Evolutionary conservation across 495 filamentous ascomycete species (phyloP).

Genomic region (Penicillium soppii): DNA sequence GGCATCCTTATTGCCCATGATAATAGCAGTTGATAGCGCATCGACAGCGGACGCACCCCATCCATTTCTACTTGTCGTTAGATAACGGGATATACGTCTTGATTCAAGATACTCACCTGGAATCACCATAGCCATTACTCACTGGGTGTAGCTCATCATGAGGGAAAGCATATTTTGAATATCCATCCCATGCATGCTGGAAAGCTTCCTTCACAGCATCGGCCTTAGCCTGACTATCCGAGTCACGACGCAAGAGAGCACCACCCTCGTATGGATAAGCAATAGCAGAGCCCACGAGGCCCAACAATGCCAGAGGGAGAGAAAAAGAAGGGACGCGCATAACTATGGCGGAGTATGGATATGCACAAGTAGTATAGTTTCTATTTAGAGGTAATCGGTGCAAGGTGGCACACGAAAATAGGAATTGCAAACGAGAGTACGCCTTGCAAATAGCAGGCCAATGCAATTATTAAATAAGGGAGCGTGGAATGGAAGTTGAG

Average conservation of each 20-base stretch:
- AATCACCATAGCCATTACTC: constrained; percentile 62
- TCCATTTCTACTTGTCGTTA: constrained; percentile 60
- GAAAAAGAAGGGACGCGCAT: constrained; percentile 35
- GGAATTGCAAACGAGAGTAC: constrained; percentile 10
- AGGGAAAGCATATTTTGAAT: constrained; percentile 75
- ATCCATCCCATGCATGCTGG: constrained; percentile 75
- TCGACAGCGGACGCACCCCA: constrained; percentile 88
- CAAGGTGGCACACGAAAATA: background rate
- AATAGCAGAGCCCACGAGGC: constrained; percentile 24
- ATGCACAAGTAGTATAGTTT: constrained; percentile 2
- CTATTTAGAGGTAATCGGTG: constrained; percentile 1
- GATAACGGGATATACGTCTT: background rate
- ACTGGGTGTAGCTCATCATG: constrained; percentile 75
- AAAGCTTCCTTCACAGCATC: constrained; percentile 75
- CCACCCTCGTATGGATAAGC: constrained; percentile 19
- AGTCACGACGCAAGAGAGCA: constrained; percentile 5
- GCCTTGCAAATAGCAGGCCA: constrained; percentile 14
- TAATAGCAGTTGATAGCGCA: constrained; percentile 74
- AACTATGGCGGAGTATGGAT: constrained; percentile 1
- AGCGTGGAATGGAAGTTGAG: constrained; percentile 1
- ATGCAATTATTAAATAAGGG: constrained; percentile 14
- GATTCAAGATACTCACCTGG: constrained; percentile 52
- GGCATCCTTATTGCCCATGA: constrained; percentile 70
- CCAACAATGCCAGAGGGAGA: constrained; percentile 24
- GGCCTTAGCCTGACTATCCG: constrained; percentile 39